Evolutionary conservation across 805 yeast species (phyloP).

Genomic region (Candida yuanshanica): DNA sequence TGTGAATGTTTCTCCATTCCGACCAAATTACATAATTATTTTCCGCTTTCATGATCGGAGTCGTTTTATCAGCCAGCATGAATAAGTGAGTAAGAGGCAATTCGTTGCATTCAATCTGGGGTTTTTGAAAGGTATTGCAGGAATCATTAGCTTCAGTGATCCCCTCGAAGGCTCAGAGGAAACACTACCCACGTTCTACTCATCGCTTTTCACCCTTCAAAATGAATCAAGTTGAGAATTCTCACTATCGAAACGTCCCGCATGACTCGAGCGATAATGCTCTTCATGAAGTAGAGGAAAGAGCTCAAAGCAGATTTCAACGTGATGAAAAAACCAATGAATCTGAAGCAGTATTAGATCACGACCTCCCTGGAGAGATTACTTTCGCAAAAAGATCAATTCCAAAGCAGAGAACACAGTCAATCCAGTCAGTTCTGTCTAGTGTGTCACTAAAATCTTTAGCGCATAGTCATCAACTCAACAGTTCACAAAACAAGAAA

Average conservation of each 20-base stretch:
- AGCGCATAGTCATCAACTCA: constrained; percentile 46
- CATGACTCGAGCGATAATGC: not conserved
- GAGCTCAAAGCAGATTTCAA: not conserved
- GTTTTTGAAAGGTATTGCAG: too few species aligned
- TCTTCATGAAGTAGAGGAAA: not conserved
- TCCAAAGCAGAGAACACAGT: constrained; percentile 33
- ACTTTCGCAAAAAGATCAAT: constrained; percentile 63
- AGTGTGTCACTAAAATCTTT: constrained; percentile 58
- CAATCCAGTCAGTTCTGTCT: constrained; percentile 36
- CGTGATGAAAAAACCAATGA: not conserved
- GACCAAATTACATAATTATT: too few species aligned
- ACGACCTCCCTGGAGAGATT: constrained; percentile 66
- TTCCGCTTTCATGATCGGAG: too few species aligned
- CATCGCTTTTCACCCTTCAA: not conserved
- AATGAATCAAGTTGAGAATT: not conserved
- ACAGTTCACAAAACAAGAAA: constrained; percentile 11
- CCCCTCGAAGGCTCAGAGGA: too few species aligned
- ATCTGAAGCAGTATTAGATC: constrained; percentile 29
- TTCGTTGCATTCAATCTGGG: not conserved
- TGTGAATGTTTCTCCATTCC: too few species aligned
- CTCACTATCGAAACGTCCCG: not conserved
- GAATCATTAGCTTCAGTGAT: too few species aligned
- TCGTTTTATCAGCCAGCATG: not conserved
- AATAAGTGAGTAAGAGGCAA: not conserved
- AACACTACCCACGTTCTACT: too few species aligned